Evolutionary conservation across 176 grass and related monocot species (phyloP).

Genomic region (Bolboschoenus planiculmis): DNA sequence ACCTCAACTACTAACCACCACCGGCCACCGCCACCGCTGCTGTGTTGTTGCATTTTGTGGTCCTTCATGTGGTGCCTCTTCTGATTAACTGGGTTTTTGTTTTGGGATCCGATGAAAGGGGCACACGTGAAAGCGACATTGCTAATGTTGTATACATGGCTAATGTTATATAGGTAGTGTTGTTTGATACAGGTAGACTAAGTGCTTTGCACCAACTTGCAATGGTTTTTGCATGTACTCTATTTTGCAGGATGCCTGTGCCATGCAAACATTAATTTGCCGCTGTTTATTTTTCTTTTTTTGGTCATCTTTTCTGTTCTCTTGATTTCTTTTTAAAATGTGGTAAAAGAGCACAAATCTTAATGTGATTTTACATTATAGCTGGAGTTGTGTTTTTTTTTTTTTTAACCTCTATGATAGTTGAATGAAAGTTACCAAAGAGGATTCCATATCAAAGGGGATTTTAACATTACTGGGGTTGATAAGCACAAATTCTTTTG

Average conservation of each 20-base stretch:
- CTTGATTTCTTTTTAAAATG: background rate
- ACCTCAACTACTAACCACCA: constrained; percentile 21
- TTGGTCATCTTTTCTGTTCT: background rate
- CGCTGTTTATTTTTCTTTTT: background rate
- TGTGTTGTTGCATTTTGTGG: constrained; percentile 7
- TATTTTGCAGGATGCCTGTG: constrained; percentile 7
- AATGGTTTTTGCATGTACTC: constrained; percentile 12
- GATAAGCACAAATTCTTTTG: background rate
- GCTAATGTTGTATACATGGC: constrained; percentile 27
- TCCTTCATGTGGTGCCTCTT: constrained; percentile 11
- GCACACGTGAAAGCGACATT: constrained; percentile 16
- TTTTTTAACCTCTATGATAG: background rate
- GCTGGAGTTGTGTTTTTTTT: background rate
- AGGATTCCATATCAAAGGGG: background rate
- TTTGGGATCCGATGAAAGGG: constrained; percentile 17
- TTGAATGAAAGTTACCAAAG: background rate
- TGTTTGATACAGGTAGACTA: constrained; percentile 3
- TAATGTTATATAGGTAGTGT: constrained; percentile 28
- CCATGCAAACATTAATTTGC: constrained; percentile 11
- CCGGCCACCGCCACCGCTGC: background rate
- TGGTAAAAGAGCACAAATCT: background rate
- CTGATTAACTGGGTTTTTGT: background rate
- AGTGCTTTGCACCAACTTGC: background rate
- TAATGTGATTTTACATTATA: background rate
- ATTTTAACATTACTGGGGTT: background rate